Base-by-base conservation (phyloP, 805 yeast species). In the Candida palmyrensis region DNA sequence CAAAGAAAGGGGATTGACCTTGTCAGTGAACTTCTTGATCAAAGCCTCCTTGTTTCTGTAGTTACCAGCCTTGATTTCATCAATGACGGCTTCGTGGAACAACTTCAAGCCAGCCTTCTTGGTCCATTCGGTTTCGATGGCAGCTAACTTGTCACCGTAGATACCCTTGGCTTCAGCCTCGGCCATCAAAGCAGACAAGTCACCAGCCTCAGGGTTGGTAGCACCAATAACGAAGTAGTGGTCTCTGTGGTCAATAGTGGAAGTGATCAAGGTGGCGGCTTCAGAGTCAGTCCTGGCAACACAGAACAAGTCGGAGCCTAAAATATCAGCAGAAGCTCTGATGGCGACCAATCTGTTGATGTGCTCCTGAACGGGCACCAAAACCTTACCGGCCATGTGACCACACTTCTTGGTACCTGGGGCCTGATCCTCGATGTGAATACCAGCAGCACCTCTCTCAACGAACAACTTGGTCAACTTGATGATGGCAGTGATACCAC, bases 341-440 rank as follows among this genome's bases (percentile, higher is more conserved):
- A 90, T 85, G 31, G 97, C 94, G 44, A 87, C 81, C 58, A 90
- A 73, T 61, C 97, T 79, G 69, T 86, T 88, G 64, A 90, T 85
- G 66, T 90, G 97, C 69, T 90, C 97, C 66, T 88, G 96, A 39
- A 88, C 92, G 43, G 97, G 97, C 42, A 90, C 96, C 48, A 90
- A 77, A 34, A 92, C 97, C 65, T 92, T 87, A 51, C 97, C 97
- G 46, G 95, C 97, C 97, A 90, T 90, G 66, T 90, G 97, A 41
- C 97, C 97, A 70, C 97, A 90, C 69, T 90, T 90, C 66, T 90
- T 90, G 51, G 97, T 90, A 51, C 97, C 96, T 35, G 97, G 96
- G 35, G 97, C 96, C 73, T 90, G 97, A 66, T 90, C 97, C 69
- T 90, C 98, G 58, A 90, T 88, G 61, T 90, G 98, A 52, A 90